A percentile compares a stretch with the other conserved stretches of the same genome.
Conservation (phyloP, 768 basidiomycete genomes). For the Piloderma croceum region DNA sequence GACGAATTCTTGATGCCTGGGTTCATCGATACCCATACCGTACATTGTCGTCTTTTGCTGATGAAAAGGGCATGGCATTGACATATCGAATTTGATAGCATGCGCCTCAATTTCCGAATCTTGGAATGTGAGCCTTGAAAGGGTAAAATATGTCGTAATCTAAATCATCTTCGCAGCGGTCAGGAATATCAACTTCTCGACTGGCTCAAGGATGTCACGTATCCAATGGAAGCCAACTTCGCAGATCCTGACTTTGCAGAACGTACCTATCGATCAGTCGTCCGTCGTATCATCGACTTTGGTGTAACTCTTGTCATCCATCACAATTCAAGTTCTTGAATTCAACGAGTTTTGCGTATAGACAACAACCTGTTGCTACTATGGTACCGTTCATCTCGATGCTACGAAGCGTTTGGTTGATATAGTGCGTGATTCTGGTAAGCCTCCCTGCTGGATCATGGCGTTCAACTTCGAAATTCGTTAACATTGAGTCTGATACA, state of each 20-base stretch:
- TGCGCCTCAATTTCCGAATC: conserved; percentile 74
- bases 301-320: conserved; percentile 57
- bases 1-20: conserved; percentile 85
- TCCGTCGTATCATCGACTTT: conserved; percentile 60
- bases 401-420: conserved; percentile 79
- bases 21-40: conserved; percentile 88
- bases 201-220: conserved; percentile 82
- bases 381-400: conserved; percentile 75
- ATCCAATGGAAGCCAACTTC: conserved; percentile 82
- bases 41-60: conserved; percentile 22
- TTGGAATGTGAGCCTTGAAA: conserved; percentile 47
- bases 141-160: too few relatives aligned
- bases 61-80: neutral
- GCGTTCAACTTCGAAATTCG: too few relatives aligned
- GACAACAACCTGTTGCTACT: conserved; percentile 96
- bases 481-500: too few relatives aligned
- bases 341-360: conserved; percentile 23
- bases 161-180: conserved; percentile 46
- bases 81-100: conserved; percentile 40
- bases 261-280: conserved; percentile 63
- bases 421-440: conserved; percentile 57
- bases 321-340: conserved; percentile 6
- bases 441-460: conserved; percentile 11
- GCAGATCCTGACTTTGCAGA: conserved; percentile 62
- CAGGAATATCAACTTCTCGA: conserved; percentile 83